These are phyloP conservation scores for Phanerochaete carnosa DNA, from an alignment of 768 basidiomycete genomes.

Conservation along the genomic window DNA sequence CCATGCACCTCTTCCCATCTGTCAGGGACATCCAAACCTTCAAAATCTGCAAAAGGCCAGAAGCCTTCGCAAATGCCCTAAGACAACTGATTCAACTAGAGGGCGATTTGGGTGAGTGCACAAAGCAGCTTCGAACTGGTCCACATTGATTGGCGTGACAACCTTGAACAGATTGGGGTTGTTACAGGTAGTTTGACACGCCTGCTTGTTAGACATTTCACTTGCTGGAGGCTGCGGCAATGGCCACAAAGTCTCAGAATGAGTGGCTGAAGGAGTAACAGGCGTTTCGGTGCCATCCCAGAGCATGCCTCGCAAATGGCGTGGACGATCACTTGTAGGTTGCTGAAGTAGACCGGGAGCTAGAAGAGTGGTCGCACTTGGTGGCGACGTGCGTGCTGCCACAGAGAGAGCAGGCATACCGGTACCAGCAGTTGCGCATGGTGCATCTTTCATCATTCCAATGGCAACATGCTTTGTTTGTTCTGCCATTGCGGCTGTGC, in stretches of 20 bases:
- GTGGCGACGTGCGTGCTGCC: too few relatives aligned
- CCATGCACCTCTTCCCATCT: slow-evolving; percentile 1
- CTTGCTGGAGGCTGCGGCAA: slow-evolving; percentile 13
- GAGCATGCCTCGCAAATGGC: slow-evolving; percentile 8
- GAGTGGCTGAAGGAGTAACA: slow-evolving; percentile 13
- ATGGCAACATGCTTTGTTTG: too few relatives aligned
- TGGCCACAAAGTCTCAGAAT: slow-evolving; percentile 6
- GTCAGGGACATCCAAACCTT: slow-evolving; percentile 25
- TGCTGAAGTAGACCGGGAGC: too few relatives aligned
- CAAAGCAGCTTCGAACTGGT: slow-evolving; percentile 27
- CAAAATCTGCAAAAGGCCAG: slow-evolving; percentile 37
- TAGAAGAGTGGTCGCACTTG: too few relatives aligned
- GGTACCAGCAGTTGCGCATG: too few relatives aligned
- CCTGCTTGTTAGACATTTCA: slow-evolving; percentile 13
- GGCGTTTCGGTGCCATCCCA: slow-evolving; percentile 17
- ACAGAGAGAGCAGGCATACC: too few relatives aligned
- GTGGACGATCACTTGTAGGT: too few relatives aligned
- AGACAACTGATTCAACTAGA: slow-evolving; percentile 33
- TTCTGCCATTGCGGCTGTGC: too few relatives aligned
- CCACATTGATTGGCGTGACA: slow-evolving; percentile 33
- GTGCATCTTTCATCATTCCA: too few relatives aligned
- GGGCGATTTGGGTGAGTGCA: slow-evolving; percentile 33
- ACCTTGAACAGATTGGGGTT: slow-evolving; percentile 34
- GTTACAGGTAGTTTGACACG: slow-evolving; percentile 20
- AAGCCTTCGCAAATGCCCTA: slow-evolving; percentile 35